Evolutionary conservation across 164 flowering plant species (phyloP).

Genomic region (Piper longum): DNA sequence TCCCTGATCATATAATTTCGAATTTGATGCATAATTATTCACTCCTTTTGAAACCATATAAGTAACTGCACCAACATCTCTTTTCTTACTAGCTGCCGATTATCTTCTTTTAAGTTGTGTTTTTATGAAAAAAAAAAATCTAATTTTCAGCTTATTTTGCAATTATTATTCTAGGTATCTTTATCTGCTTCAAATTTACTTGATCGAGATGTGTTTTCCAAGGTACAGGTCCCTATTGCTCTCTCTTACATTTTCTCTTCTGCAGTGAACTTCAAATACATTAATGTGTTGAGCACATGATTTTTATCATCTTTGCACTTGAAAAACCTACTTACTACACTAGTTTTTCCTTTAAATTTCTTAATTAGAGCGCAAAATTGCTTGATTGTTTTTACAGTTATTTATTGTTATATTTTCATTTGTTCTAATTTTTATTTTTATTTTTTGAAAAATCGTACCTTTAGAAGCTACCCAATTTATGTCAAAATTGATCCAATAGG

Average conservation of each 20-base stretch:
- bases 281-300: not conserved
- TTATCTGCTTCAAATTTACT: conserved; percentile 59
- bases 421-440: too few relatives aligned
- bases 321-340: not conserved
- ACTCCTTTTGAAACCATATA: too few relatives aligned
- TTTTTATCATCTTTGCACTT: not conserved
- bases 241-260: not conserved
- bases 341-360: too few relatives aligned
- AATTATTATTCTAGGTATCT: conserved; percentile 35
- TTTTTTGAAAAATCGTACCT: too few relatives aligned
- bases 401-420: too few relatives aligned
- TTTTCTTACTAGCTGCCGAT: not conserved
- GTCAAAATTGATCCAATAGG: too few relatives aligned
- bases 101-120: not conserved
- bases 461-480: not conserved
- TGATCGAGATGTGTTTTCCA: conserved; percentile 59
- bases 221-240: conserved; percentile 30
- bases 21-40: too few relatives aligned
- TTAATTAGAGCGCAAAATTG: too few relatives aligned
- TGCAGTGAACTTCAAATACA: not conserved
- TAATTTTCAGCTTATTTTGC: not conserved
- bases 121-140: not conserved
- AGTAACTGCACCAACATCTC: not conserved
- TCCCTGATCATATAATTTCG: too few relatives aligned
- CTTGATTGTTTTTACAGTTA: too few relatives aligned